Base-by-base conservation (phyloP, 2,329 filamentous ascomycete genomes). In the Epichloe brachyelytri region DNA sequence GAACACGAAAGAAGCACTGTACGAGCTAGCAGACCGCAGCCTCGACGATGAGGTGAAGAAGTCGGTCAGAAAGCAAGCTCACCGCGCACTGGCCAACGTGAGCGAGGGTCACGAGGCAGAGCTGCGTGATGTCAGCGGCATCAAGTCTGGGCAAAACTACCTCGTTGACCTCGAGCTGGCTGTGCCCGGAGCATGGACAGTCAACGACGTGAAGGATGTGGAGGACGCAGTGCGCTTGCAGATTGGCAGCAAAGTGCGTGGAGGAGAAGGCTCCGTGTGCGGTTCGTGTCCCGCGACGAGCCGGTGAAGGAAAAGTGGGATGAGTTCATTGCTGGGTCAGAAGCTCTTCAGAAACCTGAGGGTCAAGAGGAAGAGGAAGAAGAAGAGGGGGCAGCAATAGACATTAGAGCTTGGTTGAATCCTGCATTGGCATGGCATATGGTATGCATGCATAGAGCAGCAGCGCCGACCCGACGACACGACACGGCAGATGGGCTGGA, bases 71-170 rank as follows among this genome's bases (percentile, higher is more conserved):
- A 82, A 79, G 59, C 82, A 88, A 33, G 77, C 80, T 0, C 68
- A 71, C 34, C 79, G 77, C 58, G 80, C 77, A 4, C 68, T 93
- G 19, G 69, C 68, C 15, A 71, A 72, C 5, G 61, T 85, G 19
- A 65, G 66, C 48, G 71, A 77, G 48, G 72, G 78, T 46, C 70
- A 78, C 46, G 70, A 82, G 50, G 76, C 89, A 8, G 80, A 87
- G 61, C 70, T 96, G 44, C 79, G 85, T 43, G 85, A 87, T 43
- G 78, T 97, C 3, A 86, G 88, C 57, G 93, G 93, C 50, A 78
- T 95, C 68, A 98, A 98, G 70, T 93, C 88, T 3, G 93, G 93
- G 33, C 93, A 96, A 67, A 98, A 96, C 70, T 96, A 94, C 65
- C 75, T 97, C 33, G 83, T 97, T 59, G 93, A 97, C 59, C 67